phyloP scores from a whole-genome alignment of 176 grass and related monocot species.

The Rhynchospora breviuscula region DNA sequence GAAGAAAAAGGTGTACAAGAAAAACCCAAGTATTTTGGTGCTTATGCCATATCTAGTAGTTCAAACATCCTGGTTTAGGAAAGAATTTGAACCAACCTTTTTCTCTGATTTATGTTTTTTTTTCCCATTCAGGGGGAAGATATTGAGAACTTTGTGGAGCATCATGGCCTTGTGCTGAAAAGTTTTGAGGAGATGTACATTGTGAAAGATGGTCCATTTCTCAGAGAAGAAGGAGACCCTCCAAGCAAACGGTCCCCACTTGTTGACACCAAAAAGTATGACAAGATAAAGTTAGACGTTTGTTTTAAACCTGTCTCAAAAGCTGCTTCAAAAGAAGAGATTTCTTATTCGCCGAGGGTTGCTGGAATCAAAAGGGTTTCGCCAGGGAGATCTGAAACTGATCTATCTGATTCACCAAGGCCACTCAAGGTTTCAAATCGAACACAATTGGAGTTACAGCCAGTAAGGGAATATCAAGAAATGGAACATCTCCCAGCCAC shows the following conservation, averaged over 20 bases:
- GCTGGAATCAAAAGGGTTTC: slow-evolving; percentile 24
- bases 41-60: not conserved
- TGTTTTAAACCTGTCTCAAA: slow-evolving; percentile 45
- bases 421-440: slow-evolving; percentile 10
- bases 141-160: slow-evolving; percentile 53
- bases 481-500: not conserved
- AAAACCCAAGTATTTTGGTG: not conserved
- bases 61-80: too few relatives aligned
- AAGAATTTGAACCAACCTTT: not conserved
- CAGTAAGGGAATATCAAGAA: not conserved
- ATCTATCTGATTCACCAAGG: slow-evolving; percentile 5
- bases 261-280: slow-evolving; percentile 68
- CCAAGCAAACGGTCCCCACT: slow-evolving; percentile 55
- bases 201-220: slow-evolving; percentile 81
- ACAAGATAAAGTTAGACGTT: slow-evolving; percentile 51
- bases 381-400: not conserved
- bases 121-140: slow-evolving; percentile 56
- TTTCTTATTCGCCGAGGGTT: slow-evolving; percentile 14
- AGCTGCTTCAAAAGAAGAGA: slow-evolving; percentile 22
- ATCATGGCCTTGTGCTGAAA: slow-evolving; percentile 75
- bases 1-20: not conserved
- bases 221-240: slow-evolving; percentile 59
- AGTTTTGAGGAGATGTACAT: slow-evolving; percentile 72
- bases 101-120: not conserved
- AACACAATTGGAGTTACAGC: not conserved